phyloP scores from a whole-genome alignment of 1,284 basidiomycete species.

The Ceratobasidium sp. region DNA sequence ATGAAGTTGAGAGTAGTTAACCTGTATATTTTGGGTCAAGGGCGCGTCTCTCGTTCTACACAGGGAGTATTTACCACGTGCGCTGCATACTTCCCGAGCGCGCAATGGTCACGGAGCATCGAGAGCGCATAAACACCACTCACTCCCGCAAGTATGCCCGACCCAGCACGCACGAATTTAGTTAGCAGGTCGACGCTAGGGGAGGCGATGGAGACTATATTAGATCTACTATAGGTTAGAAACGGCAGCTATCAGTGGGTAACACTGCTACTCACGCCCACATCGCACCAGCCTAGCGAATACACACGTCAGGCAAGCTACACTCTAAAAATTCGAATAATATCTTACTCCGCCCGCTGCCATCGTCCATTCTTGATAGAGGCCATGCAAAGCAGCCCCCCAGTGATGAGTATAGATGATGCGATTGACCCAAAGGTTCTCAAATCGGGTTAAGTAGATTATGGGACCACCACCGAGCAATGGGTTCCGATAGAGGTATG shows the following conservation, averaged over 20 bases:
- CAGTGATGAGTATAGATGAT: slow-evolving; percentile 44
- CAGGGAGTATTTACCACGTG: slow-evolving; percentile 4
- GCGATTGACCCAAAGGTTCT: slow-evolving; percentile 35
- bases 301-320: too few relatives aligned
- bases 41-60: not conserved
- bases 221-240: slow-evolving; percentile 11
- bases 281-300: too few relatives aligned
- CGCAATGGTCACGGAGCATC: slow-evolving; percentile 15
- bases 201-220: slow-evolving; percentile 17
- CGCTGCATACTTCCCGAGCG: slow-evolving; percentile 27
- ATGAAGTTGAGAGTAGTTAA: slow-evolving; percentile 30
- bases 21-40: not conserved
- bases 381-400: slow-evolving; percentile 15
- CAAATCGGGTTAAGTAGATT: slow-evolving; percentile 27
- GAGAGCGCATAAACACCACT: slow-evolving; percentile 10
- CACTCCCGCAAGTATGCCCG: not conserved
- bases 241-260: not conserved
- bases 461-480: slow-evolving; percentile 23
- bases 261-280: not conserved
- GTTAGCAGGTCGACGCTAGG: not conserved
- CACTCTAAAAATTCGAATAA: too few relatives aligned
- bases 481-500: not conserved
- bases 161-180: slow-evolving; percentile 3
- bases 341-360: slow-evolving; percentile 26
- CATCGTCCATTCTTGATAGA: slow-evolving; percentile 10